These are phyloP conservation scores for Solanum hybrid DNA, from an alignment of 305 asterid genomes.

Conservation along the genomic window DNA sequence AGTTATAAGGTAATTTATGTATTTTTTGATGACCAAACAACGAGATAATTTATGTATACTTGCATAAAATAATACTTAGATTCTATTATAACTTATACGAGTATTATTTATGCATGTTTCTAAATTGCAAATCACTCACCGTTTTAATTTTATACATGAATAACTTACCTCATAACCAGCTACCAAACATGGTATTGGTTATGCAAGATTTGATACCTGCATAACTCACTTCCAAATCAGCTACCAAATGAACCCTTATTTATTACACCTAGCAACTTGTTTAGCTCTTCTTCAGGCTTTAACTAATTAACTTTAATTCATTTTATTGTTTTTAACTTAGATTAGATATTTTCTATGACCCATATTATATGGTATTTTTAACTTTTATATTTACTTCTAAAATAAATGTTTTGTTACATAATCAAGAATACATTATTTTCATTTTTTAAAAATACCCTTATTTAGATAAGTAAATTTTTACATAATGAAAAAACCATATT, in stretches of 20 bases:
- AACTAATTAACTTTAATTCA: not conserved
- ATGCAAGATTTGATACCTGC: not conserved
- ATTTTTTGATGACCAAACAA: not conserved
- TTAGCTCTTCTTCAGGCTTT: not conserved
- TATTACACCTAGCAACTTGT: not conserved
- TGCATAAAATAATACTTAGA: not conserved
- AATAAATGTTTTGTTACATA: not conserved
- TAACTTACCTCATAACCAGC: not conserved
- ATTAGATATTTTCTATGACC: not conserved
- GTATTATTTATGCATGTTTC: not conserved
- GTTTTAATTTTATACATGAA: too few relatives aligned
- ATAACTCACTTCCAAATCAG: not conserved
- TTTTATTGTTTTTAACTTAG: not conserved
- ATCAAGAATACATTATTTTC: not conserved
- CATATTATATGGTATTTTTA: not conserved
- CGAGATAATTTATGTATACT: not conserved
- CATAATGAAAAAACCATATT: not conserved
- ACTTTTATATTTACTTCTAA: not conserved
- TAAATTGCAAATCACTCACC: not conserved
- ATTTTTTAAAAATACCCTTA: not conserved
- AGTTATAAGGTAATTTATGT: not conserved
- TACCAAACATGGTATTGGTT: not conserved
- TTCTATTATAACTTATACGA: not conserved
- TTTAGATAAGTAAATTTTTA: not conserved
- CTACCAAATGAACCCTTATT: not conserved